phyloP scores from a whole-genome alignment of 176 grass and related monocot species.

The Triticum urartu region DNA sequence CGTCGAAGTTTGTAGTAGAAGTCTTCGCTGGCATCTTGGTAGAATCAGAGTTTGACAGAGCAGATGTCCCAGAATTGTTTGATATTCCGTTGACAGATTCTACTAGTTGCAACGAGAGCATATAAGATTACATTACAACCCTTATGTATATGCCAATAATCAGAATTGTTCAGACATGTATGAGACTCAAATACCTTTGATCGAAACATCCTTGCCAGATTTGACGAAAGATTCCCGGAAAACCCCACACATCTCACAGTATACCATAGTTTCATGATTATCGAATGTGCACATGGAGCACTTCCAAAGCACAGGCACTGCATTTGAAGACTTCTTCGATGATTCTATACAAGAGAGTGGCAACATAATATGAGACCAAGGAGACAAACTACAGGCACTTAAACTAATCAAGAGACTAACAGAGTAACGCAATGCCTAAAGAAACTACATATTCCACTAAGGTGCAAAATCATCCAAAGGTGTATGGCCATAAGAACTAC shows the following conservation, averaged over 20 bases:
- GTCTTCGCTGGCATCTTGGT: constrained; percentile 38
- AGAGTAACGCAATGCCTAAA: background rate
- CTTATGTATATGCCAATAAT: constrained; percentile 9
- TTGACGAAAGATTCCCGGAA: constrained; percentile 77
- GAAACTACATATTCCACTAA: constrained; percentile 3
- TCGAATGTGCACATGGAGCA: constrained; percentile 78
- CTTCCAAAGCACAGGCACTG: constrained; percentile 55
- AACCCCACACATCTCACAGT: constrained; percentile 90
- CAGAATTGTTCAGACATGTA: constrained; percentile 11
- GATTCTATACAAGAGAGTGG: constrained; percentile 29
- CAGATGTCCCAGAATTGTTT: constrained; percentile 41
- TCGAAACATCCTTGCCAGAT: constrained; percentile 55
- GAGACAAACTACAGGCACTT: constrained; percentile 11
- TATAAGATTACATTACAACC: constrained; percentile 16
- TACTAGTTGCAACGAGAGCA: constrained; percentile 33
- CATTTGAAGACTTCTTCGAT: constrained; percentile 44
- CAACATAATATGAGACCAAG: constrained; percentile 25
- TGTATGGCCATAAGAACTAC: background rate
- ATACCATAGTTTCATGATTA: constrained; percentile 71
- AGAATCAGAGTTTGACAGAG: constrained; percentile 35
- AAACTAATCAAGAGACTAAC: constrained; percentile 21
- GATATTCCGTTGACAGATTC: constrained; percentile 37
- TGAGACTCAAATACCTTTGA: constrained; percentile 48
- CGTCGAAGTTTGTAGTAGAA: background rate
- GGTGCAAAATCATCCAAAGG: background rate